Evolutionary conservation across 331 rosid species (phyloP).

Genomic region (Spiraea crenata): DNA sequence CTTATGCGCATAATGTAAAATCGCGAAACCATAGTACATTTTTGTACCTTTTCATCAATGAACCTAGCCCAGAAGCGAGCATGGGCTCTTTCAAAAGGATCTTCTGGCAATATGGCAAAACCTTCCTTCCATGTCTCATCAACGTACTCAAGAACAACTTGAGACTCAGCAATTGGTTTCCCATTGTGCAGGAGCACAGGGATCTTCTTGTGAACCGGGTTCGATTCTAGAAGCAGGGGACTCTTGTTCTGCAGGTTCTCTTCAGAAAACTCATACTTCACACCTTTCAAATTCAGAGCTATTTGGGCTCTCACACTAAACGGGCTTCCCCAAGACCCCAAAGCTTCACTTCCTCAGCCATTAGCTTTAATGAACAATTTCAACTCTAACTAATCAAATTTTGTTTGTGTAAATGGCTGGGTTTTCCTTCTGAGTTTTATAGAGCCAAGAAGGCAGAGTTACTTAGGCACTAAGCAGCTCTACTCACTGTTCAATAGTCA

Average conservation of each 20-base stretch:
- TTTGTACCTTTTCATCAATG: constrained; percentile 43
- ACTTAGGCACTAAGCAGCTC: background rate
- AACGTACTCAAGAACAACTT: constrained; percentile 49
- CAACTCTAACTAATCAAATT: background rate
- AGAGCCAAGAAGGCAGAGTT: background rate
- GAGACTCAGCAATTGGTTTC: constrained; percentile 45
- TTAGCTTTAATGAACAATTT: background rate
- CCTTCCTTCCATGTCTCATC: constrained; percentile 41
- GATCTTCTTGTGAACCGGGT: constrained; percentile 51
- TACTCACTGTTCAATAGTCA: background rate
- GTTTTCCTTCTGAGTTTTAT: background rate
- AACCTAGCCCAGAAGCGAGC: constrained; percentile 58
- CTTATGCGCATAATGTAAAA: no score
- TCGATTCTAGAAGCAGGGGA: constrained; percentile 36
- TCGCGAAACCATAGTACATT: background rate
- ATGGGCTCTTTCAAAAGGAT: constrained; percentile 36
- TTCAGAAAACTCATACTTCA: constrained; percentile 29
- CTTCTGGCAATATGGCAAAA: constrained; percentile 37
- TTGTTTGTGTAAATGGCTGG: background rate
- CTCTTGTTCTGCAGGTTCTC: constrained; percentile 44
- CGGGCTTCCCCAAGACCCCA: constrained; percentile 21
- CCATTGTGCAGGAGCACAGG: constrained; percentile 53
- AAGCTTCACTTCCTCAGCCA: constrained; percentile 34
- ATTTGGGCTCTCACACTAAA: constrained; percentile 34
- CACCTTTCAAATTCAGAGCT: constrained; percentile 43